Base-by-base conservation (phyloP, 2,329 filamentous ascomycete species). In the Neofusicoccum parvum region DNA sequence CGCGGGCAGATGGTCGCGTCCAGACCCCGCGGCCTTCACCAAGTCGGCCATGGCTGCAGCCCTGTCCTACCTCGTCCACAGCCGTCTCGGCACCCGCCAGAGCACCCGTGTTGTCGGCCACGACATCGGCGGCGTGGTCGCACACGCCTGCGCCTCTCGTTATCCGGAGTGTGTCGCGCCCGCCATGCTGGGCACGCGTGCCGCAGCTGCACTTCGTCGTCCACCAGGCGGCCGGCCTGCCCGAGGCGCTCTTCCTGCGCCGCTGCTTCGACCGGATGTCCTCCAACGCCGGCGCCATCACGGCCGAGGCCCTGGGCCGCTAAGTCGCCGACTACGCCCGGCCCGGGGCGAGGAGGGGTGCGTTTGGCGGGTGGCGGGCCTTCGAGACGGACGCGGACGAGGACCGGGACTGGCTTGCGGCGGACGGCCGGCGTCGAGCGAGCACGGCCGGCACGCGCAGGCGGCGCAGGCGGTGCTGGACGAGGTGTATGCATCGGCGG, bases 41-140 rank as follows among this genome's bases (percentile, higher is more conserved):
- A 82, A 82, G 68, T 71, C 72, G 5, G 71, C 73, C 50, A 77
- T 82, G 69, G 80, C 80, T 3, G 68, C 71, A 4, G 80, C 82
- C 64, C 67, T 83, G 0, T 70, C 78, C 62, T 68, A 74, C 5
- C 62, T 79, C 17, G 39, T 73, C 11, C 67, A 66, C 36, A 34
- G 64, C 6, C 68, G 73, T 53, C 69, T 82, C 0, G 67, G 69
- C 0, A 75, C 81, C 69, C 73, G 72, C 14, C 70, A 77, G 14
- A 74, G 77, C 12, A 72, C 81, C 3, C 79, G 83, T 65, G 69
- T 83, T 3, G 76, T 83, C 0, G 81, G 81, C 10, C 80, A 84
- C 62, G 81, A 83, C 64, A 82, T 83, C 20, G 80, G 81, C 15
- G 80, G 80, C 48, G 83, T 83, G 80, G 76, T 83, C 32, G 79